These are phyloP conservation scores for Rhododendron williamsianum DNA, from an alignment of 148 eudicot genomes.

Conservation along the genomic window DNA sequence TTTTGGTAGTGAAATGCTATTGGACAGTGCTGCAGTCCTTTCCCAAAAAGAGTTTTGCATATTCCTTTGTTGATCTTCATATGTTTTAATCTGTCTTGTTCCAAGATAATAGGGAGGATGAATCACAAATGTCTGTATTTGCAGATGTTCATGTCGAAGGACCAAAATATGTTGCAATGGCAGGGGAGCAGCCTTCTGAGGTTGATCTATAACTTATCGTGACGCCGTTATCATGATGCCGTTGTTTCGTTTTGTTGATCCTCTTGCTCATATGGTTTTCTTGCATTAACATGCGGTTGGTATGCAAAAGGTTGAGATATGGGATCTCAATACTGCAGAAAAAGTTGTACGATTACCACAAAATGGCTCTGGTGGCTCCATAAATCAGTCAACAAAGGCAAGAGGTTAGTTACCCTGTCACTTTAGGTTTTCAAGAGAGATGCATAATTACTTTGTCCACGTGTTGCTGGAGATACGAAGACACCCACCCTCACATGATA, in stretches of 20 bases:
- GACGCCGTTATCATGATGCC: no score
- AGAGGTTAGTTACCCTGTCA: conserved; percentile 40
- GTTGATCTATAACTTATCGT: conserved; percentile 25
- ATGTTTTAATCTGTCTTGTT: neutral
- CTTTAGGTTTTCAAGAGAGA: neutral
- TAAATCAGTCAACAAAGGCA: conserved; percentile 28
- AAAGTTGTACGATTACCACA: conserved; percentile 48
- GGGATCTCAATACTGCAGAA: conserved; percentile 79
- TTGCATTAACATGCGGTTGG: conserved; percentile 11
- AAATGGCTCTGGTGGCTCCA: conserved; percentile 21
- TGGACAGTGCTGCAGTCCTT: neutral
- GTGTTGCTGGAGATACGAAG: neutral
- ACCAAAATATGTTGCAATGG: conserved; percentile 51
- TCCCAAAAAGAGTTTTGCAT: neutral
- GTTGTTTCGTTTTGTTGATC: neutral
- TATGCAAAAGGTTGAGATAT: conserved; percentile 73
- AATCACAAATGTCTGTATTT: neutral
- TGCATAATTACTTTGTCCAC: neutral
- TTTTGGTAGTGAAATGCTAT: neutral
- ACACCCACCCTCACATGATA: neutral
- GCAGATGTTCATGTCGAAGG: conserved; percentile 45
- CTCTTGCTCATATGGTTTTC: conserved; percentile 16
- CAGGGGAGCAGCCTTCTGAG: conserved; percentile 75
- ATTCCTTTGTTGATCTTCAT: neutral
- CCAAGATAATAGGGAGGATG: neutral